These are phyloP conservation scores for Phytophthora quininea DNA, from an alignment of 352 stramenopile species.

Conservation along the genomic window DNA sequence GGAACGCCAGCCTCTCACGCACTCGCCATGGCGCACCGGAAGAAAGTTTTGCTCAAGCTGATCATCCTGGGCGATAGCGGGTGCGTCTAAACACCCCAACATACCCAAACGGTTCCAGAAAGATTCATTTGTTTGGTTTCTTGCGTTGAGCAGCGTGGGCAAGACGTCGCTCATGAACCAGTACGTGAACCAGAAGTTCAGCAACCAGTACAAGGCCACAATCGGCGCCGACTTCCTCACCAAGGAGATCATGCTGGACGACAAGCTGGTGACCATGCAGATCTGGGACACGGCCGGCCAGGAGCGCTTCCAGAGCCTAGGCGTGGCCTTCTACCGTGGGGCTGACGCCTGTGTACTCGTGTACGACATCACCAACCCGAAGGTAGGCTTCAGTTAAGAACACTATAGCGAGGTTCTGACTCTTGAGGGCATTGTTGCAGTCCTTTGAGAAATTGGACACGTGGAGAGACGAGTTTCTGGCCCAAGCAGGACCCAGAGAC, in stretches of 20 bases:
- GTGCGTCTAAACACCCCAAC: conserved; percentile 52
- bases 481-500: conserved; percentile 90
- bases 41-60: conserved; percentile 98
- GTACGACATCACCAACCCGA: conserved; percentile 99
- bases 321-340: conserved; percentile 98
- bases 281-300: conserved; percentile 99
- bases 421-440: conserved; percentile 26
- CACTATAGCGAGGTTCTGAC: not conserved
- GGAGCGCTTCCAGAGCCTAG: conserved; percentile 98
- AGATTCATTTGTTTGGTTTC: too few species aligned
- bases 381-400: conserved; percentile 37
- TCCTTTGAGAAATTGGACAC: conserved; percentile 98
- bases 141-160: conserved; percentile 85
- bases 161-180: conserved; percentile 99
- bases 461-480: conserved; percentile 98
- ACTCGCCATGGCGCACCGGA: conserved; percentile 81
- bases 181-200: conserved; percentile 99
- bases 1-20: not conserved
- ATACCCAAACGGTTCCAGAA: not conserved
- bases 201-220: conserved; percentile 99
- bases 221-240: conserved; percentile 99
- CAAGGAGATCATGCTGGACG: conserved; percentile 96
- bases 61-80: conserved; percentile 98
- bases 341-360: conserved; percentile 98
- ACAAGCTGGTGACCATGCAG: conserved; percentile 97